Percentiles rank a stretch among this genome's conserved stretches.
Conservation (phyloP, 352 stramenopile species). For the Elongisporangium anandrum region DNA sequence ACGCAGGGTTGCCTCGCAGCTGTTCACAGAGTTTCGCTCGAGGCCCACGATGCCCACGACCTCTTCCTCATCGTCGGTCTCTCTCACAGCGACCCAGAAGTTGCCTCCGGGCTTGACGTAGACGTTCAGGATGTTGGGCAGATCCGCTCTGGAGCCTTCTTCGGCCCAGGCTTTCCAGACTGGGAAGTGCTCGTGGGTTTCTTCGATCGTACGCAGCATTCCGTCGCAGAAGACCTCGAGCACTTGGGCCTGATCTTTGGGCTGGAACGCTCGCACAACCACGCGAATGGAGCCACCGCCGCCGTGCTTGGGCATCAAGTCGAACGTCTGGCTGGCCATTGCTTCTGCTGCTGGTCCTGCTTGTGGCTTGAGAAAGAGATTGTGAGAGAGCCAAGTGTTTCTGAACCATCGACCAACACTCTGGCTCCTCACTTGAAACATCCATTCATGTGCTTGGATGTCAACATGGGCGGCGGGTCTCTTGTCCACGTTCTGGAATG, state of each 20-base stretch:
- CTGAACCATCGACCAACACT: neutral
- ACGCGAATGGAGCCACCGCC: neutral
- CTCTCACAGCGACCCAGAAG: conserved; percentile 32
- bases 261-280: conserved; percentile 16
- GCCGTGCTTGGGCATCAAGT: neutral
- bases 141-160: conserved; percentile 1
- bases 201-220: conserved; percentile 7
- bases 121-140: conserved; percentile 21
- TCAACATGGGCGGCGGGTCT: too few relatives aligned
- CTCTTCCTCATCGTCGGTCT: neutral
- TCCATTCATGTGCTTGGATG: too few relatives aligned
- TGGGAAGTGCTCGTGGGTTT: neutral
- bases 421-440: neutral
- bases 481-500: too few relatives aligned
- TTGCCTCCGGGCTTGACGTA: conserved; percentile 31
- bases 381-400: neutral
- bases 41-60: conserved; percentile 27
- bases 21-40: conserved; percentile 12
- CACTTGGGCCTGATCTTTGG: conserved; percentile 15
- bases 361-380: neutral
- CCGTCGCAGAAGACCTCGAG: conserved; percentile 24
- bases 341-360: neutral
- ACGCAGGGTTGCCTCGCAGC: conserved; percentile 21
- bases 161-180: neutral
- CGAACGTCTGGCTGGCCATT: neutral